Evolutionary conservation across 169 alveolate species (phyloP), one percentile per base, ranked within the genome.

Genomic region (Plasmodium ovale): DNA sequence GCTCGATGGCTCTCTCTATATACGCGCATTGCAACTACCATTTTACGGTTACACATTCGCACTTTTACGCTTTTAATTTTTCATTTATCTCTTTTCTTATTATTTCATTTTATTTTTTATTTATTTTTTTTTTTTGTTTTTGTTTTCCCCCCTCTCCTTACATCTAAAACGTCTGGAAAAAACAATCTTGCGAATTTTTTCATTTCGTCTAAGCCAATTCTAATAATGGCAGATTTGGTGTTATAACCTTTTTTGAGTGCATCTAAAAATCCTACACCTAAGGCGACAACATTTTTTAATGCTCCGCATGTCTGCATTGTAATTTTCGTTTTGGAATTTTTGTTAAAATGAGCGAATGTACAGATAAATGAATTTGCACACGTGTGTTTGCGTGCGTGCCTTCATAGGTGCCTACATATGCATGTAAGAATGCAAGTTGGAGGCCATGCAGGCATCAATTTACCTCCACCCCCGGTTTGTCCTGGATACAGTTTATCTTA

Each of bases 191-290:
- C 91, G 44, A 96, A 95, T 53, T 87, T 88, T 87, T 91, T 89
- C 94, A 94, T 93, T 73, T 96, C 99, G 82, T 93, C 95, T 62
- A 97, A 93, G 19, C 99, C 99, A 25, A 96, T 92, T 16, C 99
- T 94, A 93, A 97, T 96, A 72, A 97, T 94, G 29, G 99, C 99
- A 19, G 99, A 97, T 84, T 96, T 96, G 58, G 99, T 95, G 93
- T 96, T 96, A 51, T 94, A 89, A 25, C 98, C 96, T 33, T 92
- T 84, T 35, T 94, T 96, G 72, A 94, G 73, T 16, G 97, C 98
- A 44, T 96, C 97, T 58, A 95, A 92, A 91, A 96, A 94, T 39
- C 98, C 98, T 29, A 96, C 97, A 4, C 96, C 97, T 27, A 96
- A 85, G 33, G 98, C 98, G n/a, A 96, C 94, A 25, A 96, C 95